phyloP scores from a whole-genome alignment of 2,329 filamentous ascomycete species.

The Hawksworthiomyces lignivorus region DNA sequence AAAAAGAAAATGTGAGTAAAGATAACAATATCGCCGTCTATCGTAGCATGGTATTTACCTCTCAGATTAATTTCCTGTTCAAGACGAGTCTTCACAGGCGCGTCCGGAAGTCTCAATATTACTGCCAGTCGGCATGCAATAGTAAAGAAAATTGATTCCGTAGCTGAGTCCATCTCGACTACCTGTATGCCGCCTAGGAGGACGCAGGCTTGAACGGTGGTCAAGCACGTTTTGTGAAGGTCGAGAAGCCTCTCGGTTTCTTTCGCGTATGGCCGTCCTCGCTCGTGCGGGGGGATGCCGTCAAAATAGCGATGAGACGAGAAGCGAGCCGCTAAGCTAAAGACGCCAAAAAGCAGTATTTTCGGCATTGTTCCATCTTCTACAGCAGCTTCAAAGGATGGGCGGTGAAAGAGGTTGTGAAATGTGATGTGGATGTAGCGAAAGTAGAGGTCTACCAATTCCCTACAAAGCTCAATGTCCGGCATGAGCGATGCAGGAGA shows the following conservation, averaged over 20 bases:
- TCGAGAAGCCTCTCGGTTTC: constrained; percentile 1
- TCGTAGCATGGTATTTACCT: not conserved
- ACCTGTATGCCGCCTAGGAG: not conserved
- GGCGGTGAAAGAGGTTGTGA: constrained; percentile 3
- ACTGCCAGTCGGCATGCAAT: not conserved
- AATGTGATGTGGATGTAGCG: not conserved
- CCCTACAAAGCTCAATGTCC: too few species aligned
- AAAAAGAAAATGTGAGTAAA: too few species aligned
- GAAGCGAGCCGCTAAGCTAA: not conserved
- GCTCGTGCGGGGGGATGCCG: not conserved
- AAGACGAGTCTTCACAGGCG: too few species aligned
- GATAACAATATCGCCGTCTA: too few species aligned
- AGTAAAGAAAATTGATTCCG: constrained; percentile 1
- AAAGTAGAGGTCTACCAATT: constrained; percentile 2
- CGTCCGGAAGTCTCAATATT: not conserved
- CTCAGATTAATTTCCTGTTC: too few species aligned
- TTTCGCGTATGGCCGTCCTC: not conserved
- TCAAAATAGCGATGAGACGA: not conserved
- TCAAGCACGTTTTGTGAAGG: not conserved
- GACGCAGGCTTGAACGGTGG: not conserved
- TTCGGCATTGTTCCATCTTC: not conserved
- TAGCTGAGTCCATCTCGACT: not conserved
- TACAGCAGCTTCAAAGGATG: not conserved
- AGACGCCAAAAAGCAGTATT: not conserved
- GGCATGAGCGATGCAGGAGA: too few species aligned